Base-by-base conservation (phyloP, 305 asterid species). In the Fraxinus dipetala region DNA sequence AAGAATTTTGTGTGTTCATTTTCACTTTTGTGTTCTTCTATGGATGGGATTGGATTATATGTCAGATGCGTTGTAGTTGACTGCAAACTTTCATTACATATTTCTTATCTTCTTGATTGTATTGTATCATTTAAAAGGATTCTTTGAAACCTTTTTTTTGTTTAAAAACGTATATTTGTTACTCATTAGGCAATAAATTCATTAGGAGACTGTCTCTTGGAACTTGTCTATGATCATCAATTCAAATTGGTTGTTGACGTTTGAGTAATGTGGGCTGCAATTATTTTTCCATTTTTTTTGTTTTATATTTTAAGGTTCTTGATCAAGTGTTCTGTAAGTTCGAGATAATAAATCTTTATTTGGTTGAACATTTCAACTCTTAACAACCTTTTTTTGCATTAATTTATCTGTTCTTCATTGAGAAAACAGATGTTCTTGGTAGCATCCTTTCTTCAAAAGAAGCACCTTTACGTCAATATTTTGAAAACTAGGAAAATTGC, bases 11-110 rank as follows among this genome's bases (percentile, higher is more conserved):
- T 72, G 35, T 79, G 30, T 30, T 5, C 32, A 72, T n/a, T 20
- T 65, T 56, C 38, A 61, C 18, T 18, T 59, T 18, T 70, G 84
- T 36, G 40, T 28, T 77, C 32, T 22, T 48, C 28, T 28, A 8
- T 51, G 10, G 16, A 9, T 54, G 16, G 28, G 65, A 51, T 10
- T 36, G 26, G 43, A 35, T 16, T 24, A 32, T 35, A 26, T 30
- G 0, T 76, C 13, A 26, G 81, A 82, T 78, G 51, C 81, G 87
- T 79, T 83, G 83, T 81, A 81, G 63, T 81, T 59, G 85, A 80
- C 75, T 35, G 79, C 82, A 79, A 79, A 75, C 80, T 10, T 51
- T 73, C 20, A 59, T 30, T 34, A 40, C 77, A 82, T 77, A 84
- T 65, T 85, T 75, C 76, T 73, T 30, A 7, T 28, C 73, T 65